phyloP scores from a whole-genome alignment of 257 asterid genomes.

The Solanum chaucha region DNA sequence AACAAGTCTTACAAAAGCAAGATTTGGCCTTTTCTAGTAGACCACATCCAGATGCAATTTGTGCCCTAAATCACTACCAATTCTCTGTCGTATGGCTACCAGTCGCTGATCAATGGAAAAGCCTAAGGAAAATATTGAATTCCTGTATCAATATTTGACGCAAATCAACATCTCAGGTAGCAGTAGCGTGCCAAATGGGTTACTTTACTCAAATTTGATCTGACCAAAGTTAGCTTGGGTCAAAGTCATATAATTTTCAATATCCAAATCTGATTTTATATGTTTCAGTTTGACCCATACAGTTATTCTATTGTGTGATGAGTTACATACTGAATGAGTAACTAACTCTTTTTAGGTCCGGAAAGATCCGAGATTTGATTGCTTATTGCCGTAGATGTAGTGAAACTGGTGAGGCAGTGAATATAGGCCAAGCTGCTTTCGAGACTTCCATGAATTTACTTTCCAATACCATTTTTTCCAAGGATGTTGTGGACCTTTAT shows the following conservation, averaged over 20 bases:
- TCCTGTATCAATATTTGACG: conserved; percentile 41
- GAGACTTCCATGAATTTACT: conserved; percentile 27
- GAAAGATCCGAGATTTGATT: conserved; percentile 53
- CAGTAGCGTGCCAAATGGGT: background rate
- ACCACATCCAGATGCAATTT: conserved; percentile 1
- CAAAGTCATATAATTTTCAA: background rate
- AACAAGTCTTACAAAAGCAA: conserved; percentile 7
- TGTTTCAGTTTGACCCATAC: background rate
- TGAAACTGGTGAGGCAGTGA: conserved; percentile 36
- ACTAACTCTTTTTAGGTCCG: background rate
- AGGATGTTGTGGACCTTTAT: conserved; percentile 39
- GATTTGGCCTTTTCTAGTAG: conserved; percentile 10
- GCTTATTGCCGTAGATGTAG: conserved; percentile 31
- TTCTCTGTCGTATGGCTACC: conserved; percentile 12
- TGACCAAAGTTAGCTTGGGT: too few species aligned
- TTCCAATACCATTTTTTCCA: conserved; percentile 45
- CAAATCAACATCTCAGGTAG: conserved; percentile 43
- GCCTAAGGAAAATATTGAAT: conserved; percentile 7
- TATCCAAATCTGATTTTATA: background rate
- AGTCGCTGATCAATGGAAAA: conserved; percentile 3
- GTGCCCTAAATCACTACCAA: conserved; percentile 1
- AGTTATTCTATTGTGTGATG: background rate
- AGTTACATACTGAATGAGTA: background rate
- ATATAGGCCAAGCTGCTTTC: conserved; percentile 50
- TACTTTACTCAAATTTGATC: background rate